These are phyloP conservation scores for Crithidia bombi DNA, from an alignment of 208 protist species.

Conservation along the genomic window DNA sequence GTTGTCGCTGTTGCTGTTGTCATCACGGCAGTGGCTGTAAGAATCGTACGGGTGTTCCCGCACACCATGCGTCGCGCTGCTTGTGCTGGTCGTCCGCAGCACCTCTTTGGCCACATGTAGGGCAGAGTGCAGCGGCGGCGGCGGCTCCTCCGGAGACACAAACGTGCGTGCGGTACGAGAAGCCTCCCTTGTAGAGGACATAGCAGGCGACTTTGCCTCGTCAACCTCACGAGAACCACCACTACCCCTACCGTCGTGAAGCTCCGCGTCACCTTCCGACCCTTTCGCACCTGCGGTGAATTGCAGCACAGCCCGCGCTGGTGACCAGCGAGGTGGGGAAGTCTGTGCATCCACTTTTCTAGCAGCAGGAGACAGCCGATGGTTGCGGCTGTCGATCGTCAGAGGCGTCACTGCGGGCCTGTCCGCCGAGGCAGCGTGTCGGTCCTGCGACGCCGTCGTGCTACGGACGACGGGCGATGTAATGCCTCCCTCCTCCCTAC, in stretches of 20 bases:
- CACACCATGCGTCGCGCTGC: neutral
- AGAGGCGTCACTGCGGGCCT: neutral
- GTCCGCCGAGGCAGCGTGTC: neutral
- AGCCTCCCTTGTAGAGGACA: neutral
- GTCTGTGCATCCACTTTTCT: neutral
- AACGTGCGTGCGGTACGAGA: neutral
- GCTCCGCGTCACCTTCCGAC: neutral
- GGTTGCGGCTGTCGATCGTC: neutral
- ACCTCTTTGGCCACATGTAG: slow-evolving; percentile 32
- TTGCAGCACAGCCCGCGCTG: neutral
- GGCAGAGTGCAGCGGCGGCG: slow-evolving; percentile 3
- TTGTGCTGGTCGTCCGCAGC: slow-evolving; percentile 9
- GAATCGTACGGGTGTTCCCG: slow-evolving; percentile 19
- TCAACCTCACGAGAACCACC: neutral
- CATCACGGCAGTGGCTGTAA: neutral
- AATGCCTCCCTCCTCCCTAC: neutral
- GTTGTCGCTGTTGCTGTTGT: neutral
- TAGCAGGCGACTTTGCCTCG: neutral
- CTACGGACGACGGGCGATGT: neutral
- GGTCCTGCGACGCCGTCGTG: slow-evolving; percentile 8
- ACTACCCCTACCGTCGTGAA: neutral
- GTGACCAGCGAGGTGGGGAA: slow-evolving; percentile 18
- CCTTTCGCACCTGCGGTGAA: neutral
- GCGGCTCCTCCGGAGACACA: neutral
- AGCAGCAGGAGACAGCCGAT: neutral